phyloP scores from a whole-genome alignment of 1,284 basidiomycete genomes.

The Malassezia obtusa region DNA sequence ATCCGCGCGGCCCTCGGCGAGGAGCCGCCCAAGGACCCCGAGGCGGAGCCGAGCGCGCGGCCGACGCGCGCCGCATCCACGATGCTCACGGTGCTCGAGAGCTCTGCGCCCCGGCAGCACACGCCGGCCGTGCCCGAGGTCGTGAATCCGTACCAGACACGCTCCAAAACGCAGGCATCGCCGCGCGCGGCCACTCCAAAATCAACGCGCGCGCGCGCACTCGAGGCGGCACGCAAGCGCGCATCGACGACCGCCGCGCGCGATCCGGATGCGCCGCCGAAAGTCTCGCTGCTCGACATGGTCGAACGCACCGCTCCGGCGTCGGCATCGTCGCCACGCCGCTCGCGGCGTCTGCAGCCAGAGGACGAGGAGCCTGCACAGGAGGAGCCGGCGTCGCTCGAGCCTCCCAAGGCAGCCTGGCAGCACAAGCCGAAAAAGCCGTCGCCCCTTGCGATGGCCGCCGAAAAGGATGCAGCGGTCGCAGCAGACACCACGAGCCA shows the following conservation, averaged over 20 bases:
- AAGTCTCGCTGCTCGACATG: conserved; percentile 29
- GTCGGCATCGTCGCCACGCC: conserved; percentile 14
- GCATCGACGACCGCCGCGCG: conserved; percentile 7
- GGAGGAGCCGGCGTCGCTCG: not conserved
- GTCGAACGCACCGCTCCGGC: conserved; percentile 33
- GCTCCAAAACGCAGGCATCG: conserved; percentile 6
- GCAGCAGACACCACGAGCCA: not conserved
- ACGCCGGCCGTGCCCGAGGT: conserved; percentile 28
- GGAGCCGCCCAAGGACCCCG: not conserved
- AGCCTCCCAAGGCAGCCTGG: not conserved
- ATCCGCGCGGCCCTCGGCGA: not conserved
- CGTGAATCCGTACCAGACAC: conserved; percentile 37
- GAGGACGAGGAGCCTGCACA: not conserved
- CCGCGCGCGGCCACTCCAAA: conserved; percentile 18
- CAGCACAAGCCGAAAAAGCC: conserved; percentile 15
- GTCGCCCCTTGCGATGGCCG: conserved; percentile 9
- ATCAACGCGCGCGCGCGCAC: conserved; percentile 28
- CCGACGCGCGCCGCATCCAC: conserved; percentile 28
- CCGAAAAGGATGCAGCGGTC: not conserved
- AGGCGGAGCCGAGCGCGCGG: too few relatives aligned
- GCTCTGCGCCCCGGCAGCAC: conserved; percentile 21
- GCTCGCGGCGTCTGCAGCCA: not conserved
- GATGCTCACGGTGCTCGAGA: conserved; percentile 30
- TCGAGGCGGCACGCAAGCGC: conserved; percentile 20
- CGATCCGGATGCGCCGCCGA: conserved; percentile 21